Conservation (phyloP, 257 asterid species). For the Solanum ossicruentum region DNA sequence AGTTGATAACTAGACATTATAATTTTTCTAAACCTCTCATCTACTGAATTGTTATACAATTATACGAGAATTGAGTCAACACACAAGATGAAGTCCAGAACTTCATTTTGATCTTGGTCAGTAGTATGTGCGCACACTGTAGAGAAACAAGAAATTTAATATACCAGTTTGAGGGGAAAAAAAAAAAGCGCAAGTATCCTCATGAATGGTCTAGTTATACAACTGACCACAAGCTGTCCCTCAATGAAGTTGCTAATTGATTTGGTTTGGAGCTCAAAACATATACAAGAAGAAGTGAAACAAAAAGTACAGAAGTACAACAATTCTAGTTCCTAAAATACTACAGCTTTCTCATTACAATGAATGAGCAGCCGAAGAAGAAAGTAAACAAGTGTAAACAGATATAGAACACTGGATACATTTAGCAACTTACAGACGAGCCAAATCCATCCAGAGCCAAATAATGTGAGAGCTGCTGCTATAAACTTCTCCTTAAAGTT, state of each 20-base stretch:
- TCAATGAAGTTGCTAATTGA: not conserved
- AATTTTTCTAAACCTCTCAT: not conserved
- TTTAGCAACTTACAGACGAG: slow-evolving; percentile 65
- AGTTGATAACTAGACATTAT: not conserved
- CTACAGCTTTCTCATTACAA: not conserved
- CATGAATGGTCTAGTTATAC: not conserved
- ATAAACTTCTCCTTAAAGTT: slow-evolving; percentile 63
- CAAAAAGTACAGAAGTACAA: not conserved
- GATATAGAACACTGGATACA: not conserved
- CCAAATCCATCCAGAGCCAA: slow-evolving; percentile 97
- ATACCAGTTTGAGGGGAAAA: not conserved
- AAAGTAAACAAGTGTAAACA: not conserved
- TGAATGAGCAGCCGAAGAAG: not conserved
- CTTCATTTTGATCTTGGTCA: not conserved
- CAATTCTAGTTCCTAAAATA: not conserved
- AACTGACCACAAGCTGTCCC: not conserved
- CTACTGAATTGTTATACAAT: not conserved
- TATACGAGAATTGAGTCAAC: not conserved
- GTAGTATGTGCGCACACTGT: not conserved
- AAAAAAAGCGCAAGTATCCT: not conserved
- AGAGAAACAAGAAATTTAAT: not conserved
- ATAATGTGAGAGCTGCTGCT: slow-evolving; percentile 55
- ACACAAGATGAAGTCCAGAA: not conserved
- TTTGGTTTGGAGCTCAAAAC: not conserved
- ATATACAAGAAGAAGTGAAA: not conserved